Evolutionary conservation across 2,329 filamentous ascomycete species (phyloP).

Genomic region (Teratosphaeria pseudoeucalypti): DNA sequence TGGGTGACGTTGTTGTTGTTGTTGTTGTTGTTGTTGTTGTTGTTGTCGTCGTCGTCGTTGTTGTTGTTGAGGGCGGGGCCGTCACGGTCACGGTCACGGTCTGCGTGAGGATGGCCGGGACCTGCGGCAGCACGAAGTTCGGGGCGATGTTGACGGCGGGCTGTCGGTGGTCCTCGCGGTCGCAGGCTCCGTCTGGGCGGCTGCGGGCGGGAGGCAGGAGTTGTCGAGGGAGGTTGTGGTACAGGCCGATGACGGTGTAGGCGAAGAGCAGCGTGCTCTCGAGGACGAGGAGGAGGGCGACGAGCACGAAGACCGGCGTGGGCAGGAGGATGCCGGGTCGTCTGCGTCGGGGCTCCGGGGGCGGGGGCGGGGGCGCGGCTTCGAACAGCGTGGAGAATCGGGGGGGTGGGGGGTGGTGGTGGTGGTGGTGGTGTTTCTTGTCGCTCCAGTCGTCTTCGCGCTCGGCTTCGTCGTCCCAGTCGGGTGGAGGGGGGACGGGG

Average conservation of each 20-base stretch:
- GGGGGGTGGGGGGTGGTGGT: slow-evolving; percentile 9
- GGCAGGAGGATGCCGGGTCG: slow-evolving; percentile 24
- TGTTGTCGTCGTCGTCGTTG: too few species aligned
- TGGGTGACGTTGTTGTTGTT: too few species aligned
- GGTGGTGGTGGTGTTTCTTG: slow-evolving; percentile 15
- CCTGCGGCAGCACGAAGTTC: slow-evolving; percentile 21
- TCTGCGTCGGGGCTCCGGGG: slow-evolving; percentile 13
- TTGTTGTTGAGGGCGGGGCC: too few species aligned
- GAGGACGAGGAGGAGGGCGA: slow-evolving; percentile 23
- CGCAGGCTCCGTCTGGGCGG: slow-evolving; percentile 6
- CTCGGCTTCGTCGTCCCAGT: slow-evolving; percentile 7
- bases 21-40: too few species aligned
- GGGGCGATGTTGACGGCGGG: slow-evolving; percentile 24
- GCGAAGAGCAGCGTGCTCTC: slow-evolving; percentile 27
- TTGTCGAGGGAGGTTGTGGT: slow-evolving; percentile 22
- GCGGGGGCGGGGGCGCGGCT: slow-evolving; percentile 12
- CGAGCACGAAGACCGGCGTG: slow-evolving; percentile 22
- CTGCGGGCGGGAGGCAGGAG: slow-evolving; percentile 10
- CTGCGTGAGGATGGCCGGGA: neutral
- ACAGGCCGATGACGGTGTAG: slow-evolving; percentile 29
- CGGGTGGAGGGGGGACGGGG: slow-evolving; percentile 5
- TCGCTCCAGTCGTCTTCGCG: slow-evolving; percentile 13
- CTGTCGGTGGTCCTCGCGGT: slow-evolving; percentile 7
- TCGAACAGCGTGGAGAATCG: slow-evolving; percentile 25
- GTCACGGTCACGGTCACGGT: too few species aligned